Base-by-base conservation (phyloP, 2,329 filamentous ascomycete genomes). In the Tolypocladium ovalisporum region DNA sequence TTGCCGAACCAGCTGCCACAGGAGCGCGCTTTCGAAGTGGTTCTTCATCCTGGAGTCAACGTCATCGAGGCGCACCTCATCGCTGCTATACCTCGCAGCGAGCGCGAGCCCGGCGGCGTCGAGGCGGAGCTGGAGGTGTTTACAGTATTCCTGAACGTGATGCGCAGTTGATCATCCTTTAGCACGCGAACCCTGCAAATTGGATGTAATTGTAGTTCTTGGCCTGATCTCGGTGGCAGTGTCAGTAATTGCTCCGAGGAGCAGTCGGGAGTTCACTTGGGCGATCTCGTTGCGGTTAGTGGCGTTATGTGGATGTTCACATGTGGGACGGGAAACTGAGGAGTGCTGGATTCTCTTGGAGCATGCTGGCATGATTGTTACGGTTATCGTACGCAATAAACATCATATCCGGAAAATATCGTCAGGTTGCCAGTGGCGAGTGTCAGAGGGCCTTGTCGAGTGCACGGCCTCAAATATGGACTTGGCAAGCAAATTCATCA, bases 61-160 rank as follows among this genome's bases (percentile, higher is more conserved):
- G 81, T 86, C 52, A 81, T 96, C 54, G 87, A 91, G 64, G 79
- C 95, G 9, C 88, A 93, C 65, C 77, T 93, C 58, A 83, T 91
- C 61, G 89, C 88, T 1, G 85, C 86, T 8, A 79, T 89, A 49
- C 83, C 81, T 1, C 82, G 77, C 64, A 81, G 78, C 24, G 76
- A 83, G 66, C 83, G 79, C 59, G 73, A 79, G 40, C 74, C 78
- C 0, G 79, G 79, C 32, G 85, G 82, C 0, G 76, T 84, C 12
- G 82, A 86, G 60, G 81, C 87, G 39, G 90, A 94, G 68, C 76
- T 92, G 61, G 91, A 97, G 74, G 87, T 87, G 64, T 79, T 91
- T 58, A 90, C 84, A 1, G 77, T 94, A 34, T 88, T 88, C 71
- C 81, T 87, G 60, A 87, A 94, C 70, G 72, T 95, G 64, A 71